Percentiles rank a stretch among this genome's conserved stretches.
These are phyloP conservation scores for Taphrina deformans DNA, from an alignment of 1,139 yeast species.

Conservation along the genomic window DNA sequence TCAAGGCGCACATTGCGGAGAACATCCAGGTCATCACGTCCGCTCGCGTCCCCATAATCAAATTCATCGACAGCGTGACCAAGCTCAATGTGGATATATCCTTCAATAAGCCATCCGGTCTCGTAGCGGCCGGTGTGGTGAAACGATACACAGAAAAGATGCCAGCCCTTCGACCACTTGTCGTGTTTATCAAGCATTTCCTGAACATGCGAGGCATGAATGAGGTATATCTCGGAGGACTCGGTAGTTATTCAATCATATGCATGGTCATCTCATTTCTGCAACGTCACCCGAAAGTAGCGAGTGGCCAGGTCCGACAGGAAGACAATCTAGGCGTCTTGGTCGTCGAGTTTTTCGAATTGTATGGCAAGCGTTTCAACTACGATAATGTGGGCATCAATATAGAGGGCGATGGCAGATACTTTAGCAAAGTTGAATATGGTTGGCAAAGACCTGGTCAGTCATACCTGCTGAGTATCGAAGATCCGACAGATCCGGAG, in stretches of 20 bases:
- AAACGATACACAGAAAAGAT: constrained; percentile 70
- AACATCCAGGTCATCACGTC: constrained; percentile 84
- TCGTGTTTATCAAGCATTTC: constrained; percentile 81
- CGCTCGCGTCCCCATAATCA: constrained; percentile 94
- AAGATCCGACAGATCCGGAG: constrained; percentile 80
- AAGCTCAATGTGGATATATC: constrained; percentile 84
- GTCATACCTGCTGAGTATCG: constrained; percentile 71
- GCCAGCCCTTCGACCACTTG: constrained; percentile 83
- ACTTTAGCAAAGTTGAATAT: constrained; percentile 57
- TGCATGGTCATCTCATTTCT: constrained; percentile 83
- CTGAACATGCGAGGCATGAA: constrained; percentile 75
- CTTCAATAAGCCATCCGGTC: constrained; percentile 83
- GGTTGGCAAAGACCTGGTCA: constrained; percentile 54
- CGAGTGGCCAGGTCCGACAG: constrained; percentile 66
- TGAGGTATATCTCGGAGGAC: constrained; percentile 93
- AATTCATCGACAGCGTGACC: constrained; percentile 74
- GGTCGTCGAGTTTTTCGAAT: constrained; percentile 86
- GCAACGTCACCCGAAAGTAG: constrained; percentile 71
- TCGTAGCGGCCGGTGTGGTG: constrained; percentile 79
- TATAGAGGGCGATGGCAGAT: constrained; percentile 49
- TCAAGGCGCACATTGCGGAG: constrained; percentile 63
- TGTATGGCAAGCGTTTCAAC: constrained; percentile 91
- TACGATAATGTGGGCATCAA: constrained; percentile 75
- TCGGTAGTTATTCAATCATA: constrained; percentile 92
- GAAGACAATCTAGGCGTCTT: constrained; percentile 80